Conservation (phyloP, 208 protist genomes). For the Acanthamoeba healyi region DNA sequence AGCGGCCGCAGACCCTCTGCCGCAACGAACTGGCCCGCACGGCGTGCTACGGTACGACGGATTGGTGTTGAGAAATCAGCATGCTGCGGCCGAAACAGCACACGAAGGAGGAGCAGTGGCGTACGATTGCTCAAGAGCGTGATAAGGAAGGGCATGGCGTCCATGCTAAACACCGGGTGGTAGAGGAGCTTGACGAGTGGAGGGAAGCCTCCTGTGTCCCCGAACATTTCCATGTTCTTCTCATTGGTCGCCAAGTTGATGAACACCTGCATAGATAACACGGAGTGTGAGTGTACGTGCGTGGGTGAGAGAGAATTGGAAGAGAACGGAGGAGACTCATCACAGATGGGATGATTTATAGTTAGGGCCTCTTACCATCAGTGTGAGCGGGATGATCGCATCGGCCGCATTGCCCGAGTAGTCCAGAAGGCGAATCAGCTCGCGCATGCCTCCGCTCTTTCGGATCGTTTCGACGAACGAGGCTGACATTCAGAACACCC, state of each 20-base stretch:
- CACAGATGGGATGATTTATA: too few species aligned
- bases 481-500: background rate
- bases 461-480: constrained; percentile 11
- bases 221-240: constrained; percentile 67
- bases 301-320: background rate
- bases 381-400: constrained; percentile 61
- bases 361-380: background rate
- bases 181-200: constrained; percentile 63
- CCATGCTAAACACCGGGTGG: constrained; percentile 57
- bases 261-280: background rate
- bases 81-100: background rate
- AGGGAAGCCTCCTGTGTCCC: background rate
- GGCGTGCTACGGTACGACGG: background rate
- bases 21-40: constrained; percentile 14
- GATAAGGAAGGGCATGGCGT: constrained; percentile 72
- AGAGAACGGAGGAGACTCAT: background rate
- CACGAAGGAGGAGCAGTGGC: background rate
- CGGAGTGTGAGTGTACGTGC: background rate
- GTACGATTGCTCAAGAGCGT: constrained; percentile 50
- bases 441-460: constrained; percentile 63
- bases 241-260: constrained; percentile 67
- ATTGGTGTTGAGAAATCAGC: background rate
- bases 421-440: constrained; percentile 47
- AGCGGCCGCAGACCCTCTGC: constrained; percentile 63
- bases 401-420: constrained; percentile 57